Base-by-base conservation (phyloP, 2,329 filamentous ascomycete species). In the Plectosphaerella cucumerina region DNA sequence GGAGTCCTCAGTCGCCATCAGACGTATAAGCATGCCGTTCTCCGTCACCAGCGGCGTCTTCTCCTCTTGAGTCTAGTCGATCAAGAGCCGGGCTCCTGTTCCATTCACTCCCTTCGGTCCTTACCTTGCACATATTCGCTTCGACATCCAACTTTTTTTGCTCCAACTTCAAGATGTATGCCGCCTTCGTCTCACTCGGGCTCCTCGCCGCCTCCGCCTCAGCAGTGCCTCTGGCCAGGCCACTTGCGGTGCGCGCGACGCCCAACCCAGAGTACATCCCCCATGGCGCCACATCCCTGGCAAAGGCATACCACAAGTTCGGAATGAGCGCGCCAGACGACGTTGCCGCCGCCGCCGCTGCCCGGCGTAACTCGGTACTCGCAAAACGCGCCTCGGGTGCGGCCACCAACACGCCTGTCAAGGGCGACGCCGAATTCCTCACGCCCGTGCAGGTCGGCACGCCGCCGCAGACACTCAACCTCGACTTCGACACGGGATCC, bases 401-500 rank as follows among this genome's bases (percentile, higher is more conserved):
- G 35, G 35, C 35, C 48, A 50, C 8, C 35, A 39, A 39, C 35
- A 39, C 35, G 35, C 35, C 35, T 14, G 35, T 39, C 35, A 39
- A 39, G 35, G 35, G 35, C 3, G 35, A 39, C 14, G 65, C 75
- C 53, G 58, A 66, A n/a, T 66, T 70, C 48, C 66, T 82, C 43
- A 74, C 73, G 31, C 81, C 83, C 1, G 83, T 88, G 50, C 77
- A 73, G 20, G 72, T 87, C 60, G 85, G 84, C 51, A 73, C 58
- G 2, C 68, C 67, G 33, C 61, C 66, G 10, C 68, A 72, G 58
- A 69, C 63, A 1, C 54, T 73, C 33, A 64, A 69, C 26, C 58
- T 74, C 23, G 64, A 70, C 54, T 70, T 74, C 22, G 71, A 74
- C 54, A 74, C 70, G 0, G 71, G 70, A 2, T 73, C 71, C 5